These are phyloP conservation scores for Phytopythium litorale DNA, from an alignment of 352 stramenopile species.

Conservation along the genomic window DNA sequence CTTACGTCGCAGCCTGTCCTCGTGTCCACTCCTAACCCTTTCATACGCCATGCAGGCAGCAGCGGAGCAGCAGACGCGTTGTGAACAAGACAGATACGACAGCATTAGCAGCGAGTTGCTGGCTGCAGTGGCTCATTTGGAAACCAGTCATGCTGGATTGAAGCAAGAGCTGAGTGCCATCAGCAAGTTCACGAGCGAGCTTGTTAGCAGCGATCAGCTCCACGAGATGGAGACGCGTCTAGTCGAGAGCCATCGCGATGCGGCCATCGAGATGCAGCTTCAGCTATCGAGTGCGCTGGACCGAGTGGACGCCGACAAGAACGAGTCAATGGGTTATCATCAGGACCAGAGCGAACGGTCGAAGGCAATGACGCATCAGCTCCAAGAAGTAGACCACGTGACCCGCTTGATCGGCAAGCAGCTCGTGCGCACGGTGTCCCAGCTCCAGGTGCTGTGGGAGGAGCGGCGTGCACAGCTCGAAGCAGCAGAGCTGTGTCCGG, in stretches of 20 bases:
- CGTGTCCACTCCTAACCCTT: background rate
- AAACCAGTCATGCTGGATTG: background rate
- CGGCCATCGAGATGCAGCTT: background rate
- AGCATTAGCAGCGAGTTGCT: background rate
- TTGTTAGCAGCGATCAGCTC: background rate
- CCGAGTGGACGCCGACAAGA: background rate
- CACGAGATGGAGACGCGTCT: constrained; percentile 1
- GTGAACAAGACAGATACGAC: background rate
- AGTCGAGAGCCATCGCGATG: background rate
- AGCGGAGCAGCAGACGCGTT: background rate
- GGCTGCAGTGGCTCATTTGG: background rate
- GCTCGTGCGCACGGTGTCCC: constrained; percentile 61
- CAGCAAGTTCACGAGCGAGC: background rate
- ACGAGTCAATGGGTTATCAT: background rate
- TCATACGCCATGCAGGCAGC: background rate
- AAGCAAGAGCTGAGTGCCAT: background rate
- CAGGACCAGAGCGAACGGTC: constrained; percentile 20
- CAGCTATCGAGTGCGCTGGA: background rate
- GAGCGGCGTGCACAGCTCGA: constrained; percentile 26
- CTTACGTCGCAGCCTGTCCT: background rate
- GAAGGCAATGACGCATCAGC: constrained; percentile 26
- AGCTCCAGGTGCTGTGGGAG: constrained; percentile 48
- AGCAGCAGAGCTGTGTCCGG: constrained; percentile 1
- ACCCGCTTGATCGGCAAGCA: constrained; percentile 60
- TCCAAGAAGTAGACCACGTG: constrained; percentile 58